A percentile compares a stretch with the other conserved stretches of the same genome.
These are phyloP conservation scores for Arachis stenosperma DNA, from an alignment of 306 rosid genomes.

Conservation along the genomic window DNA sequence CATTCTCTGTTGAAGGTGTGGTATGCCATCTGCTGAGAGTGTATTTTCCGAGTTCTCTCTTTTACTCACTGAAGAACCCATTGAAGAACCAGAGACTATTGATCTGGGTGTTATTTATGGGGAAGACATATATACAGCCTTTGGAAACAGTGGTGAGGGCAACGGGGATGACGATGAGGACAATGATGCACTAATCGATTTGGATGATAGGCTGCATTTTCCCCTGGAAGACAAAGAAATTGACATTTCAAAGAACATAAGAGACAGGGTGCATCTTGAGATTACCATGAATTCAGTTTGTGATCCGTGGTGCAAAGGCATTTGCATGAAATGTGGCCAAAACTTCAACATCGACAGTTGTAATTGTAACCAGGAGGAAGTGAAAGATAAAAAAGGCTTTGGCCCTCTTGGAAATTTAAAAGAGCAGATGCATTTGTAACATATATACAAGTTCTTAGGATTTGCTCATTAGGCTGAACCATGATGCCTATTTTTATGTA, in stretches of 20 bases:
- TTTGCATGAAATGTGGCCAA: slow-evolving; percentile 80
- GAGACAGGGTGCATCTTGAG: slow-evolving; percentile 87
- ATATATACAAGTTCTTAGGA: slow-evolving; percentile 23
- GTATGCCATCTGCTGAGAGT: slow-evolving; percentile 67
- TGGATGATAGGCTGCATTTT: slow-evolving; percentile 76
- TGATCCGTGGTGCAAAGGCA: slow-evolving; percentile 71
- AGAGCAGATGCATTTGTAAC: slow-evolving; percentile 59
- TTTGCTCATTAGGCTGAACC: not conserved
- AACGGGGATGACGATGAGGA: slow-evolving; percentile 50
- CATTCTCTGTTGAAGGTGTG: slow-evolving; percentile 64
- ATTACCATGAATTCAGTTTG: slow-evolving; percentile 71
- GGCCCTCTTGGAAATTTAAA: slow-evolving; percentile 78
- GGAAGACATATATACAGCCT: slow-evolving; percentile 43
- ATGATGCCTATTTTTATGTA: not conserved
- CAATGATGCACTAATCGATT: slow-evolving; percentile 58
- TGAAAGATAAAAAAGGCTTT: slow-evolving; percentile 37
- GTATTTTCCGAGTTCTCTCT: slow-evolving; percentile 79
- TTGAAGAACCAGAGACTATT: slow-evolving; percentile 67
- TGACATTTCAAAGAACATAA: slow-evolving; percentile 88
- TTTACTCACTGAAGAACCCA: slow-evolving; percentile 68
- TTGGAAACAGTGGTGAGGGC: slow-evolving; percentile 34
- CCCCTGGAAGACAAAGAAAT: slow-evolving; percentile 67
- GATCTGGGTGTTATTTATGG: slow-evolving; percentile 66
- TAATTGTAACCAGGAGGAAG: slow-evolving; percentile 58
- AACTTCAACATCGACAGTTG: slow-evolving; percentile 72